Base-by-base conservation (phyloP, 345 rosid species). In the Citrus mangshanensis region DNA sequence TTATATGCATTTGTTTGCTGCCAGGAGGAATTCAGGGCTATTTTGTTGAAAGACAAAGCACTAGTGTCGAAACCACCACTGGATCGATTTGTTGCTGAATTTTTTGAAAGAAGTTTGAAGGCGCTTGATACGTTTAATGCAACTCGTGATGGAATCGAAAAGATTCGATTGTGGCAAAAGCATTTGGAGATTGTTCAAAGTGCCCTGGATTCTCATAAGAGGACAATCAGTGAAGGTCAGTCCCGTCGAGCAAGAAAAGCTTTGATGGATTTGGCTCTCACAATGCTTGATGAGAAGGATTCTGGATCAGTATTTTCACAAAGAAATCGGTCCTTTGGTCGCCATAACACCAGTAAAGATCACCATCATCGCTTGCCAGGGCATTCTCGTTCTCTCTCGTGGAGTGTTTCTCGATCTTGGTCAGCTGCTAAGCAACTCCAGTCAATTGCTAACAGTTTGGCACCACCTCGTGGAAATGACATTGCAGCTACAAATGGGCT, bases 101-200 rank as follows among this genome's bases (percentile, higher is more conserved):
- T 75, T 74, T 84, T 78, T 58, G 87, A 87, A 56, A 82, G 77
- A 78, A 78, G 78, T 68, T 74, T 87, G 34, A 84, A 87, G 82
- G 86, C 87, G 9, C 86, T 84, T n/a, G 87, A 87, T 75, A 67
- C 81, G 7, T 84, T 82, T 70, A 87, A 87, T 74, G 89, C 89
- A 18, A 77, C 78, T 27, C 81, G 86, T 30, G 87, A 82, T 75
- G 89, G 89, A 69, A 87, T 84, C 24, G 86, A 84, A 77, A 82
- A 61, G 77, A 72, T 87, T 49, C 78, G 87, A 22, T 32, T 46
- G 59, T 84, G 87, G 89, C 77, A 58, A 27, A 87, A 78, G 79
- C 87, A 80, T 59, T 42, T 84, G 81, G 89, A 87, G 81, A 84
- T 87, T 73, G 89, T 82, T 35, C 38, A 80, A 67, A 75, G 66